Percentiles rank a stretch among this genome's conserved stretches.
These are phyloP conservation scores for Colletotrichum lini DNA, from an alignment of 2,329 filamentous ascomycete genomes.

Conservation along the genomic window DNA sequence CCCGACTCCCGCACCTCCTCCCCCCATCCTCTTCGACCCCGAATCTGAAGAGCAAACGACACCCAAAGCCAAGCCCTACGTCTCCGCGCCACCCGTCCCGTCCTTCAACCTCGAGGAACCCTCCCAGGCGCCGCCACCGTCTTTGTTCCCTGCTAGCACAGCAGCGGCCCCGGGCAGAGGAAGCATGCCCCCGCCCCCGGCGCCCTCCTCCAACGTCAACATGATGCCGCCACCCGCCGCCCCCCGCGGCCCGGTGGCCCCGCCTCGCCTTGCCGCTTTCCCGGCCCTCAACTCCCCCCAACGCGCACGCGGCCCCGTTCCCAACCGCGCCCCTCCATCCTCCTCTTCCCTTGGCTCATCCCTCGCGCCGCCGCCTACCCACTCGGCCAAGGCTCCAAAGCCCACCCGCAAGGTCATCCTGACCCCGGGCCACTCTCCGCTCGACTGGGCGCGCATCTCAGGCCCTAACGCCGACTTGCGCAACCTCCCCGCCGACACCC, in stretches of 20 bases:
- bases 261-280: constrained; percentile 39
- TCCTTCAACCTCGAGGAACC: constrained; percentile 59
- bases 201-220: constrained; percentile 11
- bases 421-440: constrained; percentile 90
- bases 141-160: constrained; percentile 44
- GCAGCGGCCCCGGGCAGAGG: constrained; percentile 41
- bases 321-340: constrained; percentile 54
- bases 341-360: constrained; percentile 48
- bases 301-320: constrained; percentile 46
- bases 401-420: constrained; percentile 81
- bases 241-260: constrained; percentile 43
- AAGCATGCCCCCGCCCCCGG: constrained; percentile 40
- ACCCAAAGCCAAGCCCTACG: constrained; percentile 61
- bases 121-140: constrained; percentile 25
- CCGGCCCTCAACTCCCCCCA: constrained; percentile 45
- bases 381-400: constrained; percentile 66
- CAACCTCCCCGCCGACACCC: constrained; percentile 65
- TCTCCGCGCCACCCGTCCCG: constrained; percentile 54
- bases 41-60: constrained; percentile 63
- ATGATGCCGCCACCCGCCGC: constrained; percentile 52
- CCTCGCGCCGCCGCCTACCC: constrained; percentile 70
- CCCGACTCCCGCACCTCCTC: constrained; percentile 8
- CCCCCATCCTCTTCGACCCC: constrained; percentile 43
- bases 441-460: constrained; percentile 93
- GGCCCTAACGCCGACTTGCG: constrained; percentile 77